These are phyloP conservation scores for Microsporum canis DNA, from an alignment of 2,329 filamentous ascomycete genomes.

Conservation along the genomic window DNA sequence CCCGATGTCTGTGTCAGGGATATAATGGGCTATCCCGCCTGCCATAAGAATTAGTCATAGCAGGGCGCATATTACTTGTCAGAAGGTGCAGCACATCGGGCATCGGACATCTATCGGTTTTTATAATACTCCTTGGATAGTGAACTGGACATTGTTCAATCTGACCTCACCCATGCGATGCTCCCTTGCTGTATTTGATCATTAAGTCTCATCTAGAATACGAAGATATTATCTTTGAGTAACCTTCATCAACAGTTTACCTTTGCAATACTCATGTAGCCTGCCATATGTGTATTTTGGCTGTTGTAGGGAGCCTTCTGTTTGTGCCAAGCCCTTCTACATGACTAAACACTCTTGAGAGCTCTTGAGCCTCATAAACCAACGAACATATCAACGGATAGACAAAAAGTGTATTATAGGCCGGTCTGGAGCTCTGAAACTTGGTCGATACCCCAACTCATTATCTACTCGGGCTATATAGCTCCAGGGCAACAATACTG, in stretches of 20 bases:
- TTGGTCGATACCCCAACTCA: neutral
- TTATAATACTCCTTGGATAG: neutral
- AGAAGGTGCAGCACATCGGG: neutral
- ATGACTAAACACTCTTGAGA: neutral
- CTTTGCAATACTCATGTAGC: neutral
- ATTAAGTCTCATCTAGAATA: neutral
- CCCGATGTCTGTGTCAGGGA: conserved; percentile 7
- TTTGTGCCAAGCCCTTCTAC: neutral
- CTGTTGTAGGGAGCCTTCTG: neutral
- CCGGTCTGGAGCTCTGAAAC: neutral
- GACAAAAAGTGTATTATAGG: neutral
- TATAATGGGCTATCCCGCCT: neutral
- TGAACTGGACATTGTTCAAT: neutral
- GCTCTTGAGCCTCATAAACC: neutral
- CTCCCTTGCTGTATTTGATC: neutral
- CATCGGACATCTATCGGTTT: neutral
- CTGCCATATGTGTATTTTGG: too few species aligned
- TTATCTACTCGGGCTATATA: neutral
- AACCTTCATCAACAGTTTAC: neutral
- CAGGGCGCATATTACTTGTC: neutral
- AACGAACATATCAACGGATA: neutral
- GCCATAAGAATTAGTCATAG: conserved; percentile 3
- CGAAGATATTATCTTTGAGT: neutral
- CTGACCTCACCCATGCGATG: neutral
- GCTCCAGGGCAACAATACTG: neutral